A percentile compares a stretch with the other conserved stretches of the same genome.
phyloP scores from a whole-genome alignment of 352 stramenopile species.

The Phytophthora nicotianae region DNA sequence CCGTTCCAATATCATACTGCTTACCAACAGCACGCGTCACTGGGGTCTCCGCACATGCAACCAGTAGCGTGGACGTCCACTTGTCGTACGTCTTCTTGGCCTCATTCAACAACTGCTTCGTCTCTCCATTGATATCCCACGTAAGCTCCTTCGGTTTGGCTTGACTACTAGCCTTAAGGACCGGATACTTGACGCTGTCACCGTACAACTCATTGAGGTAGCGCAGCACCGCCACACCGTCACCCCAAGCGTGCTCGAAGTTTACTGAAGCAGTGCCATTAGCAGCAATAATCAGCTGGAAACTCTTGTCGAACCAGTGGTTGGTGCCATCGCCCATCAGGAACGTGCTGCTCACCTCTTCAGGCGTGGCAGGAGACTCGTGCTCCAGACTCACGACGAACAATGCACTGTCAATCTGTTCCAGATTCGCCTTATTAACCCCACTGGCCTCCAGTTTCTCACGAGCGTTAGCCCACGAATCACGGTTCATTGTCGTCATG shows the following conservation, averaged over 20 bases:
- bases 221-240: constrained; percentile 87
- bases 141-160: constrained; percentile 48
- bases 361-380: constrained; percentile 49
- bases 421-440: constrained; percentile 73
- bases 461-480: constrained; percentile 79
- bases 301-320: constrained; percentile 94
- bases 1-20: constrained; percentile 80
- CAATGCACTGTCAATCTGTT: constrained; percentile 86
- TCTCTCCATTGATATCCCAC: constrained; percentile 67
- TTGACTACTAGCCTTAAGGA: constrained; percentile 46
- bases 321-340: constrained; percentile 84
- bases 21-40: constrained; percentile 67
- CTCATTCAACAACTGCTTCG: constrained; percentile 66
- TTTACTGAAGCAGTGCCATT: constrained; percentile 88
- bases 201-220: constrained; percentile 91
- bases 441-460: constrained; percentile 57
- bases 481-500: constrained; percentile 84
- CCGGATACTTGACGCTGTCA: constrained; percentile 78
- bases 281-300: constrained; percentile 85
- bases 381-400: constrained; percentile 88
- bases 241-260: constrained; percentile 92
- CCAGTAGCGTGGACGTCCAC: constrained; percentile 62
- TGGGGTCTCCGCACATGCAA: constrained; percentile 77
- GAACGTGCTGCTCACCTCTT: constrained; percentile 79
- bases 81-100: constrained; percentile 75